These are phyloP conservation scores for Cadophora luteo-olivacea DNA, from an alignment of 2,329 filamentous ascomycete genomes.

Conservation along the genomic window DNA sequence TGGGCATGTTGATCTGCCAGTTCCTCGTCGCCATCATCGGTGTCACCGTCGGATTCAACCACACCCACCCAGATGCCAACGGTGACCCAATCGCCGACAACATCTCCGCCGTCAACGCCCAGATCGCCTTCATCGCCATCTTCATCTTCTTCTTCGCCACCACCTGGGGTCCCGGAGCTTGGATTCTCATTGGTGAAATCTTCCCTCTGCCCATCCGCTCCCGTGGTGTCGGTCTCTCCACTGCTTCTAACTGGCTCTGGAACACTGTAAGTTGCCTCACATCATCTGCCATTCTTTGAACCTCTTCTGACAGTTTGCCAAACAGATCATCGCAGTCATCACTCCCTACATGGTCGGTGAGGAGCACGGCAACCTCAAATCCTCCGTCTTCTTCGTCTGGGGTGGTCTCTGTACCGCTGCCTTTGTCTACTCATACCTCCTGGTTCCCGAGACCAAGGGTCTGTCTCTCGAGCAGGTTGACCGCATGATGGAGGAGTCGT, in stretches of 20 bases:
- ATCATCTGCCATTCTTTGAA: neutral
- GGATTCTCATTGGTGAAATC: slow-evolving; percentile 88
- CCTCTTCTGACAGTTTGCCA: neutral
- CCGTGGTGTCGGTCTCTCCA: slow-evolving; percentile 84
- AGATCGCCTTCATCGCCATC: slow-evolving; percentile 89
- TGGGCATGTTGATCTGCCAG: slow-evolving; percentile 84
- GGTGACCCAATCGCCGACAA: slow-evolving; percentile 56
- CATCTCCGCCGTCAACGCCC: slow-evolving; percentile 62
- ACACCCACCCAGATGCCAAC: slow-evolving; percentile 15
- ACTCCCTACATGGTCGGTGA: slow-evolving; percentile 73
- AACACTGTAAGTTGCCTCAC: slow-evolving; percentile 59
- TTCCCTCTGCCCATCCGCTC: slow-evolving; percentile 90
- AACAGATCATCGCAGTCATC: slow-evolving; percentile 66
- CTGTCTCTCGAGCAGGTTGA: slow-evolving; percentile 77
- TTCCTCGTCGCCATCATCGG: slow-evolving; percentile 84
- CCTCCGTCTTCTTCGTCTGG: slow-evolving; percentile 61
- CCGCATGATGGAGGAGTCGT: slow-evolving; percentile 60
- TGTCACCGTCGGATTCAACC: slow-evolving; percentile 58
- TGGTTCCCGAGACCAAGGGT: slow-evolving; percentile 77
- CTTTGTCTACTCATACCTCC: slow-evolving; percentile 62
- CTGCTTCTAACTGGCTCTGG: slow-evolving; percentile 89
- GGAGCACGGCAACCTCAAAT: slow-evolving; percentile 54
- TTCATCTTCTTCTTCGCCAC: slow-evolving; percentile 93
- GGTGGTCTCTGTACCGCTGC: slow-evolving; percentile 61
- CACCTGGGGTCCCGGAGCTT: slow-evolving; percentile 81